phyloP scores from a whole-genome alignment of 371 early-diverging fungal genomes.

The Apophysomyces sp. region DNA sequence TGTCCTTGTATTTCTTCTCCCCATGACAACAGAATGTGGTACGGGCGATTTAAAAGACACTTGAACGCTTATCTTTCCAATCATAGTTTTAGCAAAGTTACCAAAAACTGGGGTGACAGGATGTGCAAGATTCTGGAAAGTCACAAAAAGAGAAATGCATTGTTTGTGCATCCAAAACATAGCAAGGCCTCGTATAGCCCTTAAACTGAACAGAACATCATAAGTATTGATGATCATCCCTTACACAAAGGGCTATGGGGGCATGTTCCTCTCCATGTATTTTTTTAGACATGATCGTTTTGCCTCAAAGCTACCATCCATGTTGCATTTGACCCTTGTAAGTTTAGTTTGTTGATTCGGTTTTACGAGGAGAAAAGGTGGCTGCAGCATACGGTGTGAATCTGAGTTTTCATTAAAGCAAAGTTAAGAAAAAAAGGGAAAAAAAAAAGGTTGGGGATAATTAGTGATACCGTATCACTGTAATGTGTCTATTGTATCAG shows the following conservation, averaged over 20 bases:
- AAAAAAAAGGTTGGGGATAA: too few species aligned
- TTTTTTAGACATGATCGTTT: too few species aligned
- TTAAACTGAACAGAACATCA: background rate
- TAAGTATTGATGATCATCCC: background rate
- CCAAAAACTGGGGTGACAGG: too few species aligned
- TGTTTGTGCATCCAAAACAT: background rate
- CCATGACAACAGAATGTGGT: background rate
- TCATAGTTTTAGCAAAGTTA: too few species aligned
- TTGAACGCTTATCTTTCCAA: too few species aligned
- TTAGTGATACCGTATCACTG: too few species aligned
- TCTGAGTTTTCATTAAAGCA: too few species aligned
- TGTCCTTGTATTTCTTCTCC: background rate
- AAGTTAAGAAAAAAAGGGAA: too few species aligned
- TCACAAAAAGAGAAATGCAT: background rate
- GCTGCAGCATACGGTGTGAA: too few species aligned
- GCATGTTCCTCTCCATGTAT: background rate
- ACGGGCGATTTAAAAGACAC: background rate
- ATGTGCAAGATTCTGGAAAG: background rate
- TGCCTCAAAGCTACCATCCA: background rate
- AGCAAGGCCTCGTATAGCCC: background rate
- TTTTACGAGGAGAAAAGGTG: too few species aligned
- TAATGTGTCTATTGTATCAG: too few species aligned
- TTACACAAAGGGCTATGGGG: background rate
- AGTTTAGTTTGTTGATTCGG: too few species aligned
- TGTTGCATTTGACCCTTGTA: background rate